Conservation (phyloP, 2,329 filamentous ascomycete genomes). For the Fusarium nodosum region DNA sequence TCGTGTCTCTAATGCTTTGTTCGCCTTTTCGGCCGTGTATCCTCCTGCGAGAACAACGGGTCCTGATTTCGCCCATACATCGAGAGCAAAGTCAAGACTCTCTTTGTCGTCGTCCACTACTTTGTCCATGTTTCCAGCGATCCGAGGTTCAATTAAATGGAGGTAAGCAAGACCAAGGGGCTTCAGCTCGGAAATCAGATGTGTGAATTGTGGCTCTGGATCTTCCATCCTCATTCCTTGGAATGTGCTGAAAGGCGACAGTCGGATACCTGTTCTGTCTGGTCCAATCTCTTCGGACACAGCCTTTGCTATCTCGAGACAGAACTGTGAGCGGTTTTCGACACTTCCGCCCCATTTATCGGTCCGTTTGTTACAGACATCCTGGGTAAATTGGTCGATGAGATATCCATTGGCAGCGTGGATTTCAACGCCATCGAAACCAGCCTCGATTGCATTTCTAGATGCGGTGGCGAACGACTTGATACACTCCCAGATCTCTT, state of each 20-base stretch:
- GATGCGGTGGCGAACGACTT: constrained; percentile 19
- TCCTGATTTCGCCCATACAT: constrained; percentile 47
- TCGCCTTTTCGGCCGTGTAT: constrained; percentile 48
- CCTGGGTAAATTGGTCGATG: constrained; percentile 26
- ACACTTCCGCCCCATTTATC: constrained; percentile 68
- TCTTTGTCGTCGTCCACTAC: constrained; percentile 53
- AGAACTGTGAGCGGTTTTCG: constrained; percentile 61
- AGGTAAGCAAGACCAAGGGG: constrained; percentile 70
- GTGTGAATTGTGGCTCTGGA: constrained; percentile 71
- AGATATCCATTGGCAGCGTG: constrained; percentile 33
- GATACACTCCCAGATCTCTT: constrained; percentile 18
- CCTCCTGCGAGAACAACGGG: constrained; percentile 55
- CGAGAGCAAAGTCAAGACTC: constrained; percentile 51
- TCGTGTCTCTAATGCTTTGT: constrained; percentile 46
- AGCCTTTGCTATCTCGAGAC: constrained; percentile 62
- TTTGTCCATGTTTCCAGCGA: constrained; percentile 58
- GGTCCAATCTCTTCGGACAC: constrained; percentile 61
- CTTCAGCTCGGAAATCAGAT: constrained; percentile 66
- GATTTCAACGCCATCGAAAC: constrained; percentile 25
- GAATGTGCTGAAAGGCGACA: constrained; percentile 71
- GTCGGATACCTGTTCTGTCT: constrained; percentile 66
- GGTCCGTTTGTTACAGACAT: constrained; percentile 60
- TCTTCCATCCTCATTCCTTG: constrained; percentile 72
- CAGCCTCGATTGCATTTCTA: constrained; percentile 6
- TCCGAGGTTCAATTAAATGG: constrained; percentile 71